Percentiles rank a stretch among this genome's conserved stretches.
phyloP scores from a whole-genome alignment of 2,329 filamentous ascomycete species.

The Neocatenulostroma microsporum region DNA sequence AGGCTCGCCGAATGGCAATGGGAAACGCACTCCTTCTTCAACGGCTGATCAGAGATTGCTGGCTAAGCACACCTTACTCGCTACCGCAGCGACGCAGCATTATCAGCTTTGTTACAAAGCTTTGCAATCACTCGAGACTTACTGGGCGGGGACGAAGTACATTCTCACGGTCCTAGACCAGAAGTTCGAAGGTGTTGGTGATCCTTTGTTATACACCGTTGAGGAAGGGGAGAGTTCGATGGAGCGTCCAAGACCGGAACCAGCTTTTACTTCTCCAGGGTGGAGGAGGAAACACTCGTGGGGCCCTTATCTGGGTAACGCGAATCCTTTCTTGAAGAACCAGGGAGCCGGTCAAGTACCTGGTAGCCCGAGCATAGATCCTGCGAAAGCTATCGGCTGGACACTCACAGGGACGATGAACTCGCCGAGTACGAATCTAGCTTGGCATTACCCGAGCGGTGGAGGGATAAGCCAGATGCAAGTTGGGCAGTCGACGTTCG shows the following conservation, averaged over 20 bases:
- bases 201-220: constrained; percentile 56
- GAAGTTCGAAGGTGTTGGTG: constrained; percentile 77
- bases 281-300: constrained; percentile 44
- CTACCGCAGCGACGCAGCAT: constrained; percentile 75
- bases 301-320: constrained; percentile 33
- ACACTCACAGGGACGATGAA: constrained; percentile 82
- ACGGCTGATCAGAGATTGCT: constrained; percentile 31
- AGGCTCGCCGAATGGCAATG: constrained; percentile 8
- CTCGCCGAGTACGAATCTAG: constrained; percentile 74
- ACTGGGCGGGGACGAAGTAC: constrained; percentile 82
- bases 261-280: constrained; percentile 43
- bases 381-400: constrained; percentile 65
- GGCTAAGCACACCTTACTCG: constrained; percentile 65
- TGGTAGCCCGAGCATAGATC: constrained; percentile 43
- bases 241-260: constrained; percentile 44
- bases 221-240: constrained; percentile 72
- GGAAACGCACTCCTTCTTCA: constrained; percentile 7
- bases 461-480: too few species aligned
- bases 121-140: constrained; percentile 68
- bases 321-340: constrained; percentile 7
- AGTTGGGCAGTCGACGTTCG: too few species aligned
- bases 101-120: constrained; percentile 83
- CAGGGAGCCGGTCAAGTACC: constrained; percentile 21
- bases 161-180: constrained; percentile 81
- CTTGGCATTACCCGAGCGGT: constrained; percentile 64